Evolutionary conservation across 768 basidiomycete genomes (phyloP).

Genomic region (Termitomyces sp.): DNA sequence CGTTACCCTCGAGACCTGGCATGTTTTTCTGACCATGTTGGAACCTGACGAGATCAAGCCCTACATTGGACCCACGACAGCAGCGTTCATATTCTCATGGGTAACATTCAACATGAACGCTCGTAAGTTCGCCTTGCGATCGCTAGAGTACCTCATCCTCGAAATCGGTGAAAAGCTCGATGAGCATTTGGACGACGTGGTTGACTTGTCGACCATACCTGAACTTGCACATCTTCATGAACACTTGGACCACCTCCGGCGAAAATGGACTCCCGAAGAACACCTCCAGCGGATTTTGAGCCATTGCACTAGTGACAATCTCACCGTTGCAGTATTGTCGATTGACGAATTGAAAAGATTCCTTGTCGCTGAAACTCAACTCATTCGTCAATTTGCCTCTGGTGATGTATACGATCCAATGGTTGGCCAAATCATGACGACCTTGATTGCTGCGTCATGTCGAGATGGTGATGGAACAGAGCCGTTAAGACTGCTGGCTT

Average conservation of each 20-base stretch:
- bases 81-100: conserved; percentile 83
- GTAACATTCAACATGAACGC: conserved; percentile 51
- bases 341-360: conserved; percentile 74
- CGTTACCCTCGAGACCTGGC: conserved; percentile 79
- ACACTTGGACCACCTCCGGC: conserved; percentile 45
- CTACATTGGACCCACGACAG: conserved; percentile 84
- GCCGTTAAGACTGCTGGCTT: conserved; percentile 64
- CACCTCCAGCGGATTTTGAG: conserved; percentile 67
- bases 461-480: conserved; percentile 80
- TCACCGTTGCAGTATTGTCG: conserved; percentile 71
- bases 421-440: conserved; percentile 64
- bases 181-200: conserved; percentile 70
- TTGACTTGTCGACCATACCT: conserved; percentile 70
- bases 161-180: conserved; percentile 56
- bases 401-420: conserved; percentile 86
- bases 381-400: conserved; percentile 62
- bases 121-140: conserved; percentile 51
- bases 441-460: conserved; percentile 66
- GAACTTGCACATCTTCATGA: conserved; percentile 50
- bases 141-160: conserved; percentile 69
- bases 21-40: conserved; percentile 69
- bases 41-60: conserved; percentile 71
- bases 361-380: conserved; percentile 48
- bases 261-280: conserved; percentile 48
- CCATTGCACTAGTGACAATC: conserved; percentile 77